Percentiles rank a stretch among this genome's conserved stretches.
phyloP scores from a whole-genome alignment of 768 basidiomycete genomes.

The Steccherinum ochraceum region DNA sequence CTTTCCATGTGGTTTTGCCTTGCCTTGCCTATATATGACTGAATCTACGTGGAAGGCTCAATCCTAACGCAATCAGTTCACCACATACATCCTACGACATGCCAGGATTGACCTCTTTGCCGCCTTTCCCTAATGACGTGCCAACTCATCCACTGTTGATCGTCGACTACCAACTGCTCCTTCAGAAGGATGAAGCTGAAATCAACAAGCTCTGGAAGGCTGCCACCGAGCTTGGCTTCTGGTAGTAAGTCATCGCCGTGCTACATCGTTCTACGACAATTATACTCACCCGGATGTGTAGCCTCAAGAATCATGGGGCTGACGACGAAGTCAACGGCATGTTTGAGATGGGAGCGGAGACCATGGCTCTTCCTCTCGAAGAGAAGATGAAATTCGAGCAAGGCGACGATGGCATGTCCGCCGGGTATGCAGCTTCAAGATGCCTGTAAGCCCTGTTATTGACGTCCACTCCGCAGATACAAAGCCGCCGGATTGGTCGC shows the following conservation, averaged over 20 bases:
- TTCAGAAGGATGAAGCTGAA: constrained; percentile 28
- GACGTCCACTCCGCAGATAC: constrained; percentile 17
- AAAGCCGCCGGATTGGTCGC: constrained; percentile 24
- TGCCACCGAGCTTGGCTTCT: constrained; percentile 44
- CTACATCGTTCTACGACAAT: background rate
- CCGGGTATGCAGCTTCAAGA: constrained; percentile 19
- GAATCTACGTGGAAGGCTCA: no score
- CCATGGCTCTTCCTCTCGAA: constrained; percentile 32
- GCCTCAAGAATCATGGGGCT: constrained; percentile 35
- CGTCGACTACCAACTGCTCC: constrained; percentile 36
- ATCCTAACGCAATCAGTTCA: constrained; percentile 1
- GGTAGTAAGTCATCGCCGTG: constrained; percentile 38
- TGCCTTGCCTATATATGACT: no score
- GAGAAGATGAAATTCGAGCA: constrained; percentile 38
- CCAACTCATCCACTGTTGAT: constrained; percentile 39
- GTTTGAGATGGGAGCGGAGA: constrained; percentile 34
- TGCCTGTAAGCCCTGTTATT: background rate
- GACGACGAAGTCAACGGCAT: constrained; percentile 29
- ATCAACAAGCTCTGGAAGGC: constrained; percentile 40
- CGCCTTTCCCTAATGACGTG: constrained; percentile 39
- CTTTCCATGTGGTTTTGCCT: no score
- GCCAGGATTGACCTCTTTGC: constrained; percentile 24
- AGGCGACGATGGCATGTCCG: constrained; percentile 32
- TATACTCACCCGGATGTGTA: constrained; percentile 6
- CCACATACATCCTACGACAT: constrained; percentile 15